Evolutionary conservation across 2,329 filamentous ascomycete species (phyloP).

Genomic region (Colletotrichum destructivum): DNA sequence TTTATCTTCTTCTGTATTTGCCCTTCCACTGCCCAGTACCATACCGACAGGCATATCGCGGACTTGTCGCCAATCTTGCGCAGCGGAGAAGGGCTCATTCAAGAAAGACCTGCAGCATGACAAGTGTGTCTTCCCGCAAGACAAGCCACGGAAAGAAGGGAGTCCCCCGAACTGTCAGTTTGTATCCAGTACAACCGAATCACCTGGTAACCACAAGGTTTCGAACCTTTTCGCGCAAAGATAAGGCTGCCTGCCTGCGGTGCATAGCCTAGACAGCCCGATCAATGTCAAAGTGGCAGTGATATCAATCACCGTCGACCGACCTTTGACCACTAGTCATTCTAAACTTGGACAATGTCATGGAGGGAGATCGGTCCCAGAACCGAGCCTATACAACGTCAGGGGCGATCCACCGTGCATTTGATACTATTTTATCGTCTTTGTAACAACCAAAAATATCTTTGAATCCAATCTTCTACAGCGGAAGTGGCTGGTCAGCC

Average conservation of each 20-base stretch:
- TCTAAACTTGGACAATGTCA: background rate
- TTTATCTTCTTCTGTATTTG: background rate
- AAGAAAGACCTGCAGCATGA: too few relatives aligned
- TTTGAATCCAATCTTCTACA: background rate
- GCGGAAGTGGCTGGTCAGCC: background rate
- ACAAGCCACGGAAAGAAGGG: background rate
- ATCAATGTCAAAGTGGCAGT: background rate
- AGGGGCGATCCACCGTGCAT: too few relatives aligned
- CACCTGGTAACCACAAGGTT: background rate
- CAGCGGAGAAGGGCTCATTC: too few relatives aligned
- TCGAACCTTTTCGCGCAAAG: too few relatives aligned
- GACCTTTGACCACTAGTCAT: background rate
- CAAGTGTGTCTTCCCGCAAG: background rate
- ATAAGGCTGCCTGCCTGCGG: background rate
- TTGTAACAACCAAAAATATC: too few relatives aligned
- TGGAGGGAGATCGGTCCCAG: background rate
- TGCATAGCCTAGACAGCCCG: background rate
- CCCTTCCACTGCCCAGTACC: too few relatives aligned
- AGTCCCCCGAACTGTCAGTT: background rate
- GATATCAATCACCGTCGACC: background rate
- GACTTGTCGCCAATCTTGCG: background rate
- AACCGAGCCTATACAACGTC: background rate
- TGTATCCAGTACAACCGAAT: background rate
- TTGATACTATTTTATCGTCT: background rate
- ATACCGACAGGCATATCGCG: background rate